phyloP scores from a whole-genome alignment of 2,329 filamentous ascomycete species.

The Aureobasidium melanogenum region DNA sequence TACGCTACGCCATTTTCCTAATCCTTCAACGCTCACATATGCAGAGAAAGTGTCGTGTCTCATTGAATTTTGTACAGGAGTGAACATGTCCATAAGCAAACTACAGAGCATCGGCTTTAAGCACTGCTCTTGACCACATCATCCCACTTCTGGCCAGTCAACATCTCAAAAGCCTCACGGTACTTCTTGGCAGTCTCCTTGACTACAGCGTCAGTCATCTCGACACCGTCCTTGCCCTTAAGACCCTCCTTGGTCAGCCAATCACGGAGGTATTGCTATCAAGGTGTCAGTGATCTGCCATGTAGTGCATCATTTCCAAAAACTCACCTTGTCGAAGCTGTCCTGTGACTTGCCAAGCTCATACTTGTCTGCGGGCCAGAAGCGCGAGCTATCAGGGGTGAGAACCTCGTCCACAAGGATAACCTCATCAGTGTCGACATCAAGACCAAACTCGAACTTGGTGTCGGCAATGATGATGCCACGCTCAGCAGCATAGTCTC shows the following conservation, averaged over 20 bases:
- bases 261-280: constrained; percentile 53
- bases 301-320: not conserved
- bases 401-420: constrained; percentile 78
- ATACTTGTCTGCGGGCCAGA: constrained; percentile 73
- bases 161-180: constrained; percentile 61
- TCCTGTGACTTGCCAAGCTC: constrained; percentile 64
- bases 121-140: constrained; percentile 12
- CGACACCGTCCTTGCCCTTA: constrained; percentile 65
- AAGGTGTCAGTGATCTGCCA: not conserved
- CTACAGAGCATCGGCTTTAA: not conserved
- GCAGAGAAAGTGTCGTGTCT: constrained; percentile 5
- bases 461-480: constrained; percentile 73
- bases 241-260: constrained; percentile 68
- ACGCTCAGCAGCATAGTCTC: constrained; percentile 53
- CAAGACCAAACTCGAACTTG: constrained; percentile 66
- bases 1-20: not conserved
- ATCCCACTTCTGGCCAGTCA: constrained; percentile 50
- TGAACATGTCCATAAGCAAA: not conserved
- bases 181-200: constrained; percentile 64
- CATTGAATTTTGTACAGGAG: not conserved
- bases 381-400: constrained; percentile 66
- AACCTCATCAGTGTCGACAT: constrained; percentile 53
- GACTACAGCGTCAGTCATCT: constrained; percentile 63
- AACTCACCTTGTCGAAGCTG: constrained; percentile 68
- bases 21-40: not conserved